Conservation (phyloP, 306 rosid species). For the Malus orientalis region DNA sequence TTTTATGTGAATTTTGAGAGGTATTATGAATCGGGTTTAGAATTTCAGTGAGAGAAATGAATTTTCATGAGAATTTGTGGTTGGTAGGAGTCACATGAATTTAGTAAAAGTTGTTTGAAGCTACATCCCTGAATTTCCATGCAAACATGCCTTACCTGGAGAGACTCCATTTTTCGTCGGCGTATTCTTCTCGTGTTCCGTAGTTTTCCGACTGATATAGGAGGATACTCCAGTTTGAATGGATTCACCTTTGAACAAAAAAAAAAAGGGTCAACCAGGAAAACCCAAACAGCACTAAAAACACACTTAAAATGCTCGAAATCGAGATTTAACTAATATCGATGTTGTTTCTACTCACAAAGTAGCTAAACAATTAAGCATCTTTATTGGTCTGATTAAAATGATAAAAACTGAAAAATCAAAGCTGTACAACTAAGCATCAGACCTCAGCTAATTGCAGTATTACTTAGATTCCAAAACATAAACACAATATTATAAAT, state of each 20-base stretch:
- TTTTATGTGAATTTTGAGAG: no score
- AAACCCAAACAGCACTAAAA: not conserved
- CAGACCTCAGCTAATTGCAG: no score
- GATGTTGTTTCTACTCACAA: not conserved
- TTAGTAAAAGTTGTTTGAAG: not conserved
- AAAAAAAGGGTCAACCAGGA: no score
- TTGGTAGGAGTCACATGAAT: not conserved
- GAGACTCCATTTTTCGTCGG: slow-evolving; percentile 45
- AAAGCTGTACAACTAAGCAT: no score
- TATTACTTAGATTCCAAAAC: no score
- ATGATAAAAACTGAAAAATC: not conserved
- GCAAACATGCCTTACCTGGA: slow-evolving; percentile 51
- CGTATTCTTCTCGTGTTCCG: no score
- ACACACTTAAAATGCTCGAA: not conserved
- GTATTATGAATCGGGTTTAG: no score
- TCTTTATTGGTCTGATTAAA: not conserved
- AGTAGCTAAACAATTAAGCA: not conserved
- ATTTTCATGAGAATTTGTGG: not conserved
- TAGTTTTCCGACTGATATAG: no score
- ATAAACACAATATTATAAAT: no score
- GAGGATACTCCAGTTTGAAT: no score
- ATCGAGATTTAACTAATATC: no score
- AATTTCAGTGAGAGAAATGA: not conserved
- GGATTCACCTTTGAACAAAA: no score
- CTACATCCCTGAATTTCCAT: not conserved